These are phyloP conservation scores for Lactifluus pinguis DNA, from an alignment of 768 basidiomycete species.

Conservation along the genomic window DNA sequence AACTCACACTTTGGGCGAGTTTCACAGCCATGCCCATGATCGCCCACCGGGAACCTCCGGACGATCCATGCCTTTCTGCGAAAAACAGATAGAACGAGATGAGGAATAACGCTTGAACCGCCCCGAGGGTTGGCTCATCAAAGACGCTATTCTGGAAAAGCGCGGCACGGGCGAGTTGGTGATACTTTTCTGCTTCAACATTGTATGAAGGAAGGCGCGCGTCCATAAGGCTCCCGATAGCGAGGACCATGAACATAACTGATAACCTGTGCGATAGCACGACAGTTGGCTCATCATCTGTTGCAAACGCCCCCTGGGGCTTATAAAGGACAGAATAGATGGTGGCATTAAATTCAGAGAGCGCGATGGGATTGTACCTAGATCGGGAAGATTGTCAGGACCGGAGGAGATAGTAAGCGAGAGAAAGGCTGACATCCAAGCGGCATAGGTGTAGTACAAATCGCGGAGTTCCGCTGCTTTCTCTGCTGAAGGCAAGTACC, in stretches of 20 bases:
- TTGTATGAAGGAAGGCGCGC: constrained; percentile 43
- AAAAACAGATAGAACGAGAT: constrained; percentile 41
- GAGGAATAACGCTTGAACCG: constrained; percentile 59
- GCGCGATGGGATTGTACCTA: constrained; percentile 58
- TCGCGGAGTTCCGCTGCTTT: constrained; percentile 49
- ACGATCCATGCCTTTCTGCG: constrained; percentile 33
- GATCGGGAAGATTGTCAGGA: constrained; percentile 11
- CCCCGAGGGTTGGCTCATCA: constrained; percentile 52
- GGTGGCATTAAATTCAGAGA: constrained; percentile 43
- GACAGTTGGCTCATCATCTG: constrained; percentile 29
- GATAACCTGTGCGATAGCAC: constrained; percentile 46
- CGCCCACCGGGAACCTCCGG: constrained; percentile 47
- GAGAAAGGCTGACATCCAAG: constrained; percentile 52
- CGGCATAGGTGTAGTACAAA: constrained; percentile 56
- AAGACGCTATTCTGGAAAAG: constrained; percentile 54
- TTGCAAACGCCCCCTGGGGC: constrained; percentile 36
- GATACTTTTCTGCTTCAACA: constrained; percentile 47
- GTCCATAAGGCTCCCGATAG: constrained; percentile 55
- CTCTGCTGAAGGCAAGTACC: constrained; percentile 58
- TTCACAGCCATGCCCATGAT: constrained; percentile 67
- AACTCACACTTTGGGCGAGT: constrained; percentile 53
- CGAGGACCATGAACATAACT: constrained; percentile 53
- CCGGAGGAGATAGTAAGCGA: constrained; percentile 39
- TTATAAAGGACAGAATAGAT: constrained; percentile 47
- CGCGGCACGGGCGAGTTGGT: constrained; percentile 50